Percentiles rank a stretch among this genome's conserved stretches.
Evolutionary conservation across 352 stramenopile genomes (phyloP).

Genomic region (Pythium scleroteichum): DNA sequence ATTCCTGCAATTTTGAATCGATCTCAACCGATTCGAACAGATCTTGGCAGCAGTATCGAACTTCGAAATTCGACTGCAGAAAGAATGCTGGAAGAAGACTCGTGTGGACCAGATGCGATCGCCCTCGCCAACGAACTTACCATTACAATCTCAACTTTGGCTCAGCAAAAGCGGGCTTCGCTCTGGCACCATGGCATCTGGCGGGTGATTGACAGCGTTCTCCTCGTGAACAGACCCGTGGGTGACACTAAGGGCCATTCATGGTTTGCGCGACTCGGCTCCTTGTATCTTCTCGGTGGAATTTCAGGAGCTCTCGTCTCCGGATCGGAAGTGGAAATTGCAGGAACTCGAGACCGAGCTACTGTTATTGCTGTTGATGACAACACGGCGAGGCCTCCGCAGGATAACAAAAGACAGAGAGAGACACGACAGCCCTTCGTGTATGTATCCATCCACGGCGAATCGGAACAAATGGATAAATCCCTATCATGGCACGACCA

Average conservation of each 20-base stretch:
- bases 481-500: no score
- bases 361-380: conserved; percentile 19
- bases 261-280: background rate
- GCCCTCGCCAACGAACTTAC: conserved; percentile 19
- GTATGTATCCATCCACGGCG: background rate
- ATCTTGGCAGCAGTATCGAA: background rate
- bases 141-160: background rate
- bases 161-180: background rate
- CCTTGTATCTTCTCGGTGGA: conserved; percentile 21
- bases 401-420: background rate
- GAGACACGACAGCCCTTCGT: background rate
- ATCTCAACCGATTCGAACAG: background rate
- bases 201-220: background rate
- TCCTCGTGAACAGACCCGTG: background rate
- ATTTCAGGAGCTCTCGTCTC: background rate
- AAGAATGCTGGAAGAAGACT: conserved; percentile 8
- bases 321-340: conserved; percentile 14
- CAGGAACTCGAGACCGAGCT: conserved; percentile 14
- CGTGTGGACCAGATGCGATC: background rate
- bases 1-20: background rate
- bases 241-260: no score
- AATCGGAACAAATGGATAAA: no score
- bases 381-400: background rate
- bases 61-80: conserved; percentile 22
- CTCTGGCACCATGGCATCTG: conserved; percentile 5